These are phyloP conservation scores for Dioscorea alata DNA, from an alignment of 106 monocot genomes.

Conservation along the genomic window DNA sequence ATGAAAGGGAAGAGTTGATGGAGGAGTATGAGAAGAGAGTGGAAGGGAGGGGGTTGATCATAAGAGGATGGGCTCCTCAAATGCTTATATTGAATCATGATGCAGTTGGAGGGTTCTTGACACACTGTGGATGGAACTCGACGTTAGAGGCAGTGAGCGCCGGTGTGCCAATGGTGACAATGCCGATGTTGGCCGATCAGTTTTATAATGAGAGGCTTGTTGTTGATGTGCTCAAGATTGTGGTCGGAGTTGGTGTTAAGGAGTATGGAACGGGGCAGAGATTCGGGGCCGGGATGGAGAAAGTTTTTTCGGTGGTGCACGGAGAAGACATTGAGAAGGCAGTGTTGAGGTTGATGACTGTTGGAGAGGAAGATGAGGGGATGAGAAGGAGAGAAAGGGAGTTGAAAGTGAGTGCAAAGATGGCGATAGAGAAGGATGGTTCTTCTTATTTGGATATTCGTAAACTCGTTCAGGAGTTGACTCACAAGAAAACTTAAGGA, in stretches of 20 bases:
- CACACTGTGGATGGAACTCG: conserved; percentile 25
- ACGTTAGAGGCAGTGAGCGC: conserved; percentile 5
- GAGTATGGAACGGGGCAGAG: no score
- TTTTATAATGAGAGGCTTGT: conserved; percentile 22
- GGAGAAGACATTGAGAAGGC: no score
- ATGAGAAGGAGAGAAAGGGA: conserved; percentile 2
- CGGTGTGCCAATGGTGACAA: conserved; percentile 18
- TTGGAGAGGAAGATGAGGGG: neutral
- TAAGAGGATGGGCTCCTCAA: conserved; percentile 23
- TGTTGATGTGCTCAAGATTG: conserved; percentile 13
- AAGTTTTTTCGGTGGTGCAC: neutral
- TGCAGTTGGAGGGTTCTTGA: conserved; percentile 17
- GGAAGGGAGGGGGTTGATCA: neutral
- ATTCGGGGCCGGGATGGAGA: no score
- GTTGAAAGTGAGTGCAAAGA: conserved; percentile 1
- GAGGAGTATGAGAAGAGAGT: no score
- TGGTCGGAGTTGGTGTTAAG: conserved; percentile 1
- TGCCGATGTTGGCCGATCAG: conserved; percentile 23
- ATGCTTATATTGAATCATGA: neutral
- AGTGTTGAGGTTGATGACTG: neutral
- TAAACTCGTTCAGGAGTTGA: no score
- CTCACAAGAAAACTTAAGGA: no score
- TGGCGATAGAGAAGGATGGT: conserved; percentile 3
- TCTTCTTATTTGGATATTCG: neutral
- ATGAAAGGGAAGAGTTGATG: neutral